Conservation (phyloP, 257 asterid species). For the Ballota nigra region DNA sequence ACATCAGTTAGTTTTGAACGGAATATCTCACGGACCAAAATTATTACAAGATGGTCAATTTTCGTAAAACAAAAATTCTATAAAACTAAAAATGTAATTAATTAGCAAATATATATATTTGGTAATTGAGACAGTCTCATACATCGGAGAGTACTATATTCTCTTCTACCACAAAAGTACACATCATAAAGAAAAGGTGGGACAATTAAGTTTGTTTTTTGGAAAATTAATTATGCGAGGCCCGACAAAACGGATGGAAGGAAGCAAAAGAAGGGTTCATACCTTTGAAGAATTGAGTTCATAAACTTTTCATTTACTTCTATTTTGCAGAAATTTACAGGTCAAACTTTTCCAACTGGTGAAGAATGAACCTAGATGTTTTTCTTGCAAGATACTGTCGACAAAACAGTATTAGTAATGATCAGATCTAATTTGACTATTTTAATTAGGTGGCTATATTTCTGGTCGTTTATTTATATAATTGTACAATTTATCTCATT, state of each 20-base stretch:
- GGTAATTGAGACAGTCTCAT: too few relatives aligned
- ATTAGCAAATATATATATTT: too few relatives aligned
- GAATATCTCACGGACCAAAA: too few relatives aligned
- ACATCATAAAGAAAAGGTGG: not conserved
- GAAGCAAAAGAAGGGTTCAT: constrained; percentile 26
- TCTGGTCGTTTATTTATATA: constrained; percentile 22
- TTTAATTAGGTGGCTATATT: not conserved
- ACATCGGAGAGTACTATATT: too few relatives aligned
- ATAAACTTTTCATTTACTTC: constrained; percentile 19
- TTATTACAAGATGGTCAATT: too few relatives aligned
- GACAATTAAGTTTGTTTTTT: not conserved
- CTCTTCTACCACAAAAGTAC: not conserved
- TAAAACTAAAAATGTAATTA: too few relatives aligned
- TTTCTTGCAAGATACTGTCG: constrained; percentile 29
- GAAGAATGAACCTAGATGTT: constrained; percentile 33
- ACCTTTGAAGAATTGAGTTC: not conserved
- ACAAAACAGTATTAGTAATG: not conserved
- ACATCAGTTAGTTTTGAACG: too few relatives aligned
- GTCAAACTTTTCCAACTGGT: constrained; percentile 39
- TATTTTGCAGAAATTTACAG: constrained; percentile 30
- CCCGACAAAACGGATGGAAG: constrained; percentile 29
- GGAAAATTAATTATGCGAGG: constrained; percentile 5
- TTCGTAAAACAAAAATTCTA: too few relatives aligned
- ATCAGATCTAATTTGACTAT: constrained; percentile 9
- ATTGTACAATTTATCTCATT: constrained; percentile 9